These are phyloP conservation scores for Populus hybrid DNA, from an alignment of 441 rosid genomes.

Conservation along the genomic window DNA sequence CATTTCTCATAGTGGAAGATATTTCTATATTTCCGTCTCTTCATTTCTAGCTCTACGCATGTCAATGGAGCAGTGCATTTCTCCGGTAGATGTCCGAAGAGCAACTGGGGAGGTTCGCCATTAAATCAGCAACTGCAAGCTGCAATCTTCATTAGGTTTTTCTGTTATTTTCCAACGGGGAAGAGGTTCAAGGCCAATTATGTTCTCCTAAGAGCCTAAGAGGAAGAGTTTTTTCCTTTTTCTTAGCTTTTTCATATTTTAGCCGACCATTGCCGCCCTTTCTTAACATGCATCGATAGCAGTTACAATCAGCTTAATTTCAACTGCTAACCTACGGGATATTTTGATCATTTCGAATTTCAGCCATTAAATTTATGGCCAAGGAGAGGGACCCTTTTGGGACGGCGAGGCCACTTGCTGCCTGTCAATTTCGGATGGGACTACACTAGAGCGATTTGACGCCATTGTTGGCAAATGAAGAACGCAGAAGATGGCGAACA, in stretches of 20 bases:
- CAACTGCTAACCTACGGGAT: too few relatives aligned
- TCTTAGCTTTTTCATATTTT: too few relatives aligned
- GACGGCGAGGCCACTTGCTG: not conserved
- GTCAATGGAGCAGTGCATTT: not conserved
- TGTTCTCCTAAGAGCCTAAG: too few relatives aligned
- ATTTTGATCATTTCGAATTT: not conserved
- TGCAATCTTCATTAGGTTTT: not conserved
- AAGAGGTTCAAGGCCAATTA: not conserved
- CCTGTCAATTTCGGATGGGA: not conserved
- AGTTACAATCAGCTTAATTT: too few relatives aligned
- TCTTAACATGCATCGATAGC: too few relatives aligned
- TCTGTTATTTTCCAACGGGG: not conserved
- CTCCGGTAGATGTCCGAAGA: not conserved
- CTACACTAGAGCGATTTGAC: not conserved
- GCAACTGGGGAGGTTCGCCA: too few relatives aligned
- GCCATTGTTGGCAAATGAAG: too few relatives aligned
- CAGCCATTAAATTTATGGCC: not conserved
- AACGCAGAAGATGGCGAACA: too few relatives aligned
- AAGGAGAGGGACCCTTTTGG: not conserved
- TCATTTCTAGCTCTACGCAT: not conserved
- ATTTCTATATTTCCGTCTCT: not conserved
- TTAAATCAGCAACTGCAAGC: not conserved
- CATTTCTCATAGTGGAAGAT: not conserved
- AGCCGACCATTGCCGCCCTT: too few relatives aligned
- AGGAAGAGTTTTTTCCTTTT: too few relatives aligned